Evolutionary conservation across 768 basidiomycete genomes (phyloP), one percentile per base, ranked within the genome.

Genomic region (Holtermanniella nyarrowii): DNA sequence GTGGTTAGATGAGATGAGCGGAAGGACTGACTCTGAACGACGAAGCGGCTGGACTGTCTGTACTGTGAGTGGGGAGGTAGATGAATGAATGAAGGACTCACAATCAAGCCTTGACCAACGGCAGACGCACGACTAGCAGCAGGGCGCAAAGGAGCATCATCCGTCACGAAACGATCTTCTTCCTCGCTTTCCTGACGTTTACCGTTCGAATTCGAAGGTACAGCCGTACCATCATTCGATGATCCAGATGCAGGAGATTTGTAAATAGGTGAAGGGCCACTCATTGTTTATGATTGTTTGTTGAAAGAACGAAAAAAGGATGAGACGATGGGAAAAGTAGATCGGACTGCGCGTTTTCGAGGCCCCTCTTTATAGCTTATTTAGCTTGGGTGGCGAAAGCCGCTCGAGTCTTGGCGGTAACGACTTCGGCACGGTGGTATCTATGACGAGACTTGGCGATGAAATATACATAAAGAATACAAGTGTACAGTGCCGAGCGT

Each of bases 21-120:
- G 18, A 14, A 11, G 13, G 26, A 43, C 50, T n/a, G 42, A 52
- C 54, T 56, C 55, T 48, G 52, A 46, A 18, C 48, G 26, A 21
- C 47, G 45, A 21, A 56, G 37, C 2, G 55, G 55, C 27, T 56
- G 55, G 2, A 56, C 55, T 2, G 42, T 49, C 55, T 56, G 48
- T 23, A 11, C 31, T 7, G 31, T 37, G 10, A 37, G 31, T 16
- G 16, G 31, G 7, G 31, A 16, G 10, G 31, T 7, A 7, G 16
- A 16, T 37, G 31, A 16, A 37, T 16, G 31, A 37, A 7, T 16
- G 31, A 16, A 37, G 31, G 16, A 37, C 31, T 7, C 31, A 37
- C 31, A 37, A 37, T 37, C 31, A 37, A 37, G 31, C 31, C 31
- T 37, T 37, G 31, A 16, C 31, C 31, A 7, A 16, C 31, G 16